phyloP scores from a whole-genome alignment of 2,329 filamentous ascomycete genomes.

The Magnaporthales sp. region DNA sequence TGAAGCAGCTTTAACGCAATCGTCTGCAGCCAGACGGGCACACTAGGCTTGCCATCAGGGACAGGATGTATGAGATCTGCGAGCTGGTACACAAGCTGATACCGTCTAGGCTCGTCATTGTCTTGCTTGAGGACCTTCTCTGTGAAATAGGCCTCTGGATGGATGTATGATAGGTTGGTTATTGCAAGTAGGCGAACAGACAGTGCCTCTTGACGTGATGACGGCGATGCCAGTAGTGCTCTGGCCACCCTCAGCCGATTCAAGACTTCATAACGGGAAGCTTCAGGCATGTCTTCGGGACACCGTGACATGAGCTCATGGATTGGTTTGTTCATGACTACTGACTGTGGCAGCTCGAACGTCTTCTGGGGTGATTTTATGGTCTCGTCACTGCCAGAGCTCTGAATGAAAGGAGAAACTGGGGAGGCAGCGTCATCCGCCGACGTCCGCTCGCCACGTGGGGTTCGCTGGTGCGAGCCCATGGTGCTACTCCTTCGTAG shows the following conservation, averaged over 20 bases:
- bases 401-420: slow-evolving; percentile 24
- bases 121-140: slow-evolving; percentile 83
- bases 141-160: slow-evolving; percentile 72
- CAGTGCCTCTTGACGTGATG: slow-evolving; percentile 66
- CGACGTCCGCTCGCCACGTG: slow-evolving; percentile 24
- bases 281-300: slow-evolving; percentile 58
- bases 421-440: slow-evolving; percentile 38
- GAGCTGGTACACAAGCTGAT: slow-evolving; percentile 86
- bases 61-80: slow-evolving; percentile 78
- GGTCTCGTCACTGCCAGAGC: slow-evolving; percentile 29
- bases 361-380: slow-evolving; percentile 40
- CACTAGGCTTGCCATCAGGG: slow-evolving; percentile 23
- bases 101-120: slow-evolving; percentile 76
- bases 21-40: slow-evolving; percentile 73
- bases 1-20: slow-evolving; percentile 76
- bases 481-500: slow-evolving; percentile 59
- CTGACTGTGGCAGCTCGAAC: slow-evolving; percentile 55
- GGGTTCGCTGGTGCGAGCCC: slow-evolving; percentile 32
- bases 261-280: slow-evolving; percentile 75
- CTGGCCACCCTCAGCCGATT: slow-evolving; percentile 78
- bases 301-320: slow-evolving; percentile 48
- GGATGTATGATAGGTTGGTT: slow-evolving; percentile 84
- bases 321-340: slow-evolving; percentile 42
- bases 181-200: slow-evolving; percentile 78
- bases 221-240: slow-evolving; percentile 58